Percentiles rank a stretch among this genome's conserved stretches.
Evolutionary conservation across 805 yeast genomes (phyloP).

Genomic region (Saccharomycopsis javanensis): DNA sequence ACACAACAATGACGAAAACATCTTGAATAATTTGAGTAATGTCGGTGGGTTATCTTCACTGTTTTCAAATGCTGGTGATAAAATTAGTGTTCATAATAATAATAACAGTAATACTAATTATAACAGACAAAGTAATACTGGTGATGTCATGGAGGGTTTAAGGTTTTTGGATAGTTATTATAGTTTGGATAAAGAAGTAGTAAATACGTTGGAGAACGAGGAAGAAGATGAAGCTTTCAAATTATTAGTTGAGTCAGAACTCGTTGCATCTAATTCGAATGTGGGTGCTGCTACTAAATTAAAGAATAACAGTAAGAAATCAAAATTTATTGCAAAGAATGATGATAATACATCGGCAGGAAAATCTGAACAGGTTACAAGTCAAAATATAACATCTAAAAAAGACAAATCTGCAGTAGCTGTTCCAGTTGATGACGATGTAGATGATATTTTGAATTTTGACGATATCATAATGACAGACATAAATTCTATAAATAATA

Average conservation of each 20-base stretch:
- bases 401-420: background rate
- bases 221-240: background rate
- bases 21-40: background rate
- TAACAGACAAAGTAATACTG: background rate
- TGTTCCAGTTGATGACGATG: background rate
- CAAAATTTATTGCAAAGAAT: background rate
- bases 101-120: background rate
- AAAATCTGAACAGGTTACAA: background rate
- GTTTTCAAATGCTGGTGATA: background rate
- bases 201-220: background rate
- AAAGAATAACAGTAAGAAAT: background rate
- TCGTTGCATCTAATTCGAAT: background rate
- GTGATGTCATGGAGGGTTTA: background rate
- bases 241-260: background rate
- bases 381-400: background rate
- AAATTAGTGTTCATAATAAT: background rate
- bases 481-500: background rate
- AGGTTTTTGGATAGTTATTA: background rate
- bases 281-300: background rate
- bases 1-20: background rate
- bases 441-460: background rate
- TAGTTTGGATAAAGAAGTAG: background rate
- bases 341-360: background rate
- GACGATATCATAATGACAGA: background rate
- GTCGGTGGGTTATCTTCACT: background rate